A percentile compares a stretch with the other conserved stretches of the same genome.
Conservation (phyloP, 2,329 filamentous ascomycete genomes). For the Metarhizium album region DNA sequence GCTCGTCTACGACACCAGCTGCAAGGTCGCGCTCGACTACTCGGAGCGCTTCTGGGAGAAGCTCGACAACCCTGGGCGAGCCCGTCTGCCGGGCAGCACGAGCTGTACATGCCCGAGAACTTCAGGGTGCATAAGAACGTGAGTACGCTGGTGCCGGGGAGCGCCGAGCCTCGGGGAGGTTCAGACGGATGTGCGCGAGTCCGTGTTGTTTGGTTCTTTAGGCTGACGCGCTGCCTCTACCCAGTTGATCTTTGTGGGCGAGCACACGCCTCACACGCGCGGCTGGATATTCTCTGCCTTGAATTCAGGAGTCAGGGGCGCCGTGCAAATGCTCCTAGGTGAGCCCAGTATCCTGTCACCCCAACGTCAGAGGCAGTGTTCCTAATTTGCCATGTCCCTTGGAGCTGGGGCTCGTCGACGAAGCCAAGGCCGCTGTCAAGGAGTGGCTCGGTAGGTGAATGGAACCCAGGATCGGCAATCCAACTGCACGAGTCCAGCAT, state of each 20-base stretch:
- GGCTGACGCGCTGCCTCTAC: too few species aligned
- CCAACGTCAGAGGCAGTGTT: not conserved
- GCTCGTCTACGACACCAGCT: slow-evolving; percentile 33
- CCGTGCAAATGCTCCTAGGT: slow-evolving; percentile 50
- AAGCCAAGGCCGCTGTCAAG: not conserved
- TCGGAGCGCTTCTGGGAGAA: slow-evolving; percentile 51
- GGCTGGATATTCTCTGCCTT: slow-evolving; percentile 59
- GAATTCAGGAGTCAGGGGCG: slow-evolving; percentile 55
- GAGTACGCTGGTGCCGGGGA: slow-evolving; percentile 13
- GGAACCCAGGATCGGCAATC: too few species aligned
- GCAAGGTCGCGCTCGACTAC: slow-evolving; percentile 58
- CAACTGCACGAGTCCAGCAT: too few species aligned
- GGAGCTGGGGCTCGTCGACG: not conserved
- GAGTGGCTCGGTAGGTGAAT: not conserved
- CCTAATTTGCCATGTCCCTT: not conserved
- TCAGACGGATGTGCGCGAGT: too few species aligned
- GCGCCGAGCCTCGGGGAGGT: too few species aligned
- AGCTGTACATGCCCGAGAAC: slow-evolving; percentile 61
- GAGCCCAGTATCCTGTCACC: not conserved
- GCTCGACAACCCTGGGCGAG: slow-evolving; percentile 43
- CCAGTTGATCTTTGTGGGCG: slow-evolving; percentile 57
- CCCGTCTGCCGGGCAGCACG: slow-evolving; percentile 53
- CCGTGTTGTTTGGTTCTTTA: too few species aligned
- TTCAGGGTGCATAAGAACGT: slow-evolving; percentile 54
- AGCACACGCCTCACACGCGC: slow-evolving; percentile 62